Evolutionary conservation across 345 rosid species (phyloP).

Genomic region (Xanthoceras sorbifolium): DNA sequence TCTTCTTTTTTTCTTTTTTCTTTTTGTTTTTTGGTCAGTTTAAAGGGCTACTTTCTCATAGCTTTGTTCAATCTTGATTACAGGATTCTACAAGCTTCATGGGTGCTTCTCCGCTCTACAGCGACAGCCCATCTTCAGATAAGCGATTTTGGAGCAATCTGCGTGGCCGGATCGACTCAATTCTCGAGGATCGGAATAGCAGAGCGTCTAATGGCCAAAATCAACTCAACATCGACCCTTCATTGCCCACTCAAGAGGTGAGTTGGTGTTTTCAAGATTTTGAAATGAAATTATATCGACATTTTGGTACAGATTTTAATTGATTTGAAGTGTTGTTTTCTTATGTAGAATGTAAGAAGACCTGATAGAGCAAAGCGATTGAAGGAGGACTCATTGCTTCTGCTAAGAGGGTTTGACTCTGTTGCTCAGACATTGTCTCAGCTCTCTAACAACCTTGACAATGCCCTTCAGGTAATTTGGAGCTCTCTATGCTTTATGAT

Average conservation of each 20-base stretch:
- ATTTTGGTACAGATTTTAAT: background rate
- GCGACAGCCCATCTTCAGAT: slow-evolving; percentile 50
- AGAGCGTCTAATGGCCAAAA: slow-evolving; percentile 13
- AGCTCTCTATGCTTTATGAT: background rate
- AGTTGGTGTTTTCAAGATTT: slow-evolving; percentile 5
- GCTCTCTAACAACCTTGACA: slow-evolving; percentile 74
- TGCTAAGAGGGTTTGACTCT: slow-evolving; percentile 90
- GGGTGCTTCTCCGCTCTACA: slow-evolving; percentile 37
- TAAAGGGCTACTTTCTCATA: background rate
- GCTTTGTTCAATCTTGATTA: slow-evolving; percentile 6
- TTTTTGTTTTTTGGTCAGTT: background rate
- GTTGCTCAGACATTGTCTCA: slow-evolving; percentile 68
- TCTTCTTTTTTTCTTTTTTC: background rate
- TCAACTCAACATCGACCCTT: slow-evolving; percentile 1
- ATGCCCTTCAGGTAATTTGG: slow-evolving; percentile 75
- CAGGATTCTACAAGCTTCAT: slow-evolving; percentile 26
- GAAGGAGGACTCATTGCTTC: slow-evolving; percentile 81
- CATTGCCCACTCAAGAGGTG: slow-evolving; percentile 22
- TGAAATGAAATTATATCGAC: background rate
- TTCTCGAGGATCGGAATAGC: slow-evolving; percentile 37
- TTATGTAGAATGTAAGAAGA: slow-evolving; percentile 21
- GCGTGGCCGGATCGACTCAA: slow-evolving; percentile 38
- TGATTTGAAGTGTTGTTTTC: background rate
- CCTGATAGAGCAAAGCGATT: slow-evolving; percentile 49
- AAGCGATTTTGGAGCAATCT: slow-evolving; percentile 59